A percentile compares a stretch with the other conserved stretches of the same genome.
These are phyloP conservation scores for Myrica gale DNA, from an alignment of 306 rosid genomes.

Conservation along the genomic window DNA sequence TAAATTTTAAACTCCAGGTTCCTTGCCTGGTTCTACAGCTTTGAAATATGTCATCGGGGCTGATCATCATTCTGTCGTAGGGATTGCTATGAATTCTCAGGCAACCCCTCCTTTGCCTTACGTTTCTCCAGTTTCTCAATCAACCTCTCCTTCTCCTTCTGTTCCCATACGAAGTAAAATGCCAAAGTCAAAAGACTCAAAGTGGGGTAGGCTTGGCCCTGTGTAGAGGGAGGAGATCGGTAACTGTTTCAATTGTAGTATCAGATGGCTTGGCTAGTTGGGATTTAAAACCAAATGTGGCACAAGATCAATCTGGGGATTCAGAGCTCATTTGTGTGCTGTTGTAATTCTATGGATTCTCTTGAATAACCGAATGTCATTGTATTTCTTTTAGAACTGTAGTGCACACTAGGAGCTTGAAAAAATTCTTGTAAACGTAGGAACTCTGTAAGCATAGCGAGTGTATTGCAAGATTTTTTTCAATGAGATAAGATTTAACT, in stretches of 20 bases:
- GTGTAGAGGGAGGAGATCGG: constrained; percentile 81
- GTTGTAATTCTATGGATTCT: no score
- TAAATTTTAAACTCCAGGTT: constrained; percentile 22
- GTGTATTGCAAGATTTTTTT: no score
- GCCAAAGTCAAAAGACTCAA: constrained; percentile 56
- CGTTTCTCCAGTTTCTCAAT: constrained; percentile 43
- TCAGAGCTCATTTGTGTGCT: not conserved
- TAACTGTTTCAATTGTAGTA: constrained; percentile 31
- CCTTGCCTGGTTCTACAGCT: constrained; percentile 41
- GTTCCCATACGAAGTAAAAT: constrained; percentile 47
- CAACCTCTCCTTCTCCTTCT: constrained; percentile 42
- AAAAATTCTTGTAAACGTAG: no score
- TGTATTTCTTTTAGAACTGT: no score
- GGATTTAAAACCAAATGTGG: constrained; percentile 40
- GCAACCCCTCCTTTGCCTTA: constrained; percentile 41
- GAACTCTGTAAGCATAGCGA: no score
- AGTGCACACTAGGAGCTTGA: no score
- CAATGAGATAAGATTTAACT: no score
- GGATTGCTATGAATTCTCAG: constrained; percentile 45
- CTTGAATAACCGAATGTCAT: no score
- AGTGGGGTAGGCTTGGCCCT: constrained; percentile 57
- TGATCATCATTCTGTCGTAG: constrained; percentile 37
- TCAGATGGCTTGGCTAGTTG: constrained; percentile 43
- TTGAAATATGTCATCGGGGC: constrained; percentile 34
- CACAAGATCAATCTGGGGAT: constrained; percentile 40